Evolutionary conservation across 1,284 basidiomycete genomes (phyloP), one percentile per base, ranked within the genome.

Genomic region (Austropuccinia psidii): DNA sequence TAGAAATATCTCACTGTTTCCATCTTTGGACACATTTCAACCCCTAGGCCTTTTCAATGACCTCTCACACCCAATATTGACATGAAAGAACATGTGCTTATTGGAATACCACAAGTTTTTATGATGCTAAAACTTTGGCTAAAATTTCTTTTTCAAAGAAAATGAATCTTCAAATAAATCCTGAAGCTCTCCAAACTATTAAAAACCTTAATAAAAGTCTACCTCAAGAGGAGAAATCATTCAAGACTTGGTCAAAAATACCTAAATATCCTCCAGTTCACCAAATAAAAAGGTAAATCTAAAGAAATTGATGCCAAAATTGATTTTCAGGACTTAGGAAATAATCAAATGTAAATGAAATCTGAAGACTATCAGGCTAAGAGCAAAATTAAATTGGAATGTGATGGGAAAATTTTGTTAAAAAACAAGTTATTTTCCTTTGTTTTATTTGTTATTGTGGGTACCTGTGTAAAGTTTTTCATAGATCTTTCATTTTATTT

Each of bases 31-130:
- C 7, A 11, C 2, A 24, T 33, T 17, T 41, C 67, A 11, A n/a
- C 35, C 11, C 9, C 21, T n/a, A 27, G 55, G 39, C 39, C 41
- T 9, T 55, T 17, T 24, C n/a, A 33, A 49, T 41, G 67, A 27
- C 39, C 67, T 8, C 1, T 31, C 6, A 19, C 35, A 19, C 29
- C 37, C 6, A 70, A 58, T 19, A 9, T 49, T 17, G 41, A 70
- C 45, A 29, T 24, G 4, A 15, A 50, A 19, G 39, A 17, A 7
- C 37, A 21, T 4, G 60, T 70, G 15, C 67, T 45, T 5, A 37
- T 70, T 49, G 67, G 67, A 27, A 54, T 70, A 17, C 67, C 67
- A 13, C 11, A 33, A 41, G 67, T 27, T 64, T 47, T n/a, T 70
- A 70, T 43, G 7, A 54, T 15, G 41, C 13, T 8, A 17, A 17